Evolutionary conservation across 139 green algal genomes (phyloP).

Genomic region (Zygnema cylindricum): DNA sequence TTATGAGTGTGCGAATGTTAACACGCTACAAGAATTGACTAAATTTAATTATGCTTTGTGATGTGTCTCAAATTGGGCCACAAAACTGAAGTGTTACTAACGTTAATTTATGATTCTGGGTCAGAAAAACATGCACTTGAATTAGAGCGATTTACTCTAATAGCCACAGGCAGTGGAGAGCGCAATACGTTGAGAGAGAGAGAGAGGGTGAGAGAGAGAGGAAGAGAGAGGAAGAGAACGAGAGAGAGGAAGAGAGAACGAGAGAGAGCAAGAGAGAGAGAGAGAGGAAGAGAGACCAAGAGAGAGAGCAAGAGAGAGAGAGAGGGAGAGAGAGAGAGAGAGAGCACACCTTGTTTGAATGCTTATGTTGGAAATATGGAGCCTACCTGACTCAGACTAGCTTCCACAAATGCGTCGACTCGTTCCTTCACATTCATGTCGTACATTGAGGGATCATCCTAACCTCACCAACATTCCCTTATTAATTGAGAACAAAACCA

Average conservation of each 20-base stretch:
- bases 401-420: conserved; percentile 78
- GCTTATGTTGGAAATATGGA: not conserved
- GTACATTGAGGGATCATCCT: conserved; percentile 76
- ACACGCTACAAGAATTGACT: not conserved
- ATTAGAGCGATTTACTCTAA: too few species aligned
- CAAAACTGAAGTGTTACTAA: too few species aligned
- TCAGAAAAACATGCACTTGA: too few species aligned
- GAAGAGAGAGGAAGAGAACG: too few species aligned
- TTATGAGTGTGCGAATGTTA: not conserved
- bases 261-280: too few species aligned
- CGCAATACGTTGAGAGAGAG: not conserved
- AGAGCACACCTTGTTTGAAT: not conserved
- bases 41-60: conserved; percentile 4
- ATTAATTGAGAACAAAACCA: too few species aligned
- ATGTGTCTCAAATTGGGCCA: not conserved
- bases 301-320: too few species aligned
- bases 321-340: not conserved
- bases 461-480: too few species aligned
- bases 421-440: conserved; percentile 82
- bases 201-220: too few species aligned
- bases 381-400: conserved; percentile 15
- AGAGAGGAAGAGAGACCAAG: too few species aligned
- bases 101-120: too few species aligned
- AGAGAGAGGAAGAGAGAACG: too few species aligned
- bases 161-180: not conserved